Conservation (phyloP, 129 eudicot genomes). For the Flaveria bidentis region DNA sequence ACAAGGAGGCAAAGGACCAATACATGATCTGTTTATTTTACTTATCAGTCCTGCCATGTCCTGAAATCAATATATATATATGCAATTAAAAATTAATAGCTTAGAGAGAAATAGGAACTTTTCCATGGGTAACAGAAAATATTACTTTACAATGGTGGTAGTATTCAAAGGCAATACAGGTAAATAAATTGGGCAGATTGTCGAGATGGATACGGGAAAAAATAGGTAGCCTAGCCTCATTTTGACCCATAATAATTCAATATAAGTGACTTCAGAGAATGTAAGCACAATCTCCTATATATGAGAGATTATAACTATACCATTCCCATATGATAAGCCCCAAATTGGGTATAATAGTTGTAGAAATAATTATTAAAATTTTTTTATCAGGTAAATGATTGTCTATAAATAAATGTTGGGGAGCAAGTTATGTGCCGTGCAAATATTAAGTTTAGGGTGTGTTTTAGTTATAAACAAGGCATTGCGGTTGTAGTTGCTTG, state of each 20-base stretch:
- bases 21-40: conserved; percentile 91
- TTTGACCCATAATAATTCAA: neutral
- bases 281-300: neutral
- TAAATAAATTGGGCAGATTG: neutral
- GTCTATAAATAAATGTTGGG: neutral
- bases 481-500: neutral
- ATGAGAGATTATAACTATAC: neutral
- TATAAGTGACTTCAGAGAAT: neutral
- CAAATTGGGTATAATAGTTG: neutral
- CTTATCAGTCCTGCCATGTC: conserved; percentile 99
- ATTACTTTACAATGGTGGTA: neutral
- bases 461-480: neutral
- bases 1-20: conserved; percentile 96
- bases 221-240: neutral
- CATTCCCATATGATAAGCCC: neutral
- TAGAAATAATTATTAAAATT: neutral
- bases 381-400: neutral
- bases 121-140: neutral
- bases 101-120: neutral
- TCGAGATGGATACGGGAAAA: neutral
- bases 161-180: conserved; percentile 1
- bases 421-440: neutral
- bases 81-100: conserved; percentile 15
- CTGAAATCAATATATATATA: conserved; percentile 47
- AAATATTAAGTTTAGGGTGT: neutral